Evolutionary conservation across 2,329 filamentous ascomycete genomes (phyloP), one percentile per base, ranked within the genome.

Genomic region (Diaporthe citriasiana): DNA sequence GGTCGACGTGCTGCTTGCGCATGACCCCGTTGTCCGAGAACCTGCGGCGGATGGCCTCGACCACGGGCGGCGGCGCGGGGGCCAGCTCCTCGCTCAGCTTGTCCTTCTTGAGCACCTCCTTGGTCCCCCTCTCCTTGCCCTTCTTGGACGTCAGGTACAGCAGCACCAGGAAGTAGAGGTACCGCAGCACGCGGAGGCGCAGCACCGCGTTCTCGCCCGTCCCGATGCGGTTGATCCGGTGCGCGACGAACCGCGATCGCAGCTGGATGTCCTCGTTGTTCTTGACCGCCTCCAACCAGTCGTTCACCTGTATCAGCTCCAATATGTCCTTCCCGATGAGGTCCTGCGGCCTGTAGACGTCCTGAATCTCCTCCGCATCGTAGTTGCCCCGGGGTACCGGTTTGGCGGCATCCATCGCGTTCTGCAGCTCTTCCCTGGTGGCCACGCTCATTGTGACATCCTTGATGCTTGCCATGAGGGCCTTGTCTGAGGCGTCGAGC

Each of bases 331-430:
- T 83, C 1, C 93, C 93, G 70, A 97, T 91, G 50, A 97, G 85
- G 10, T 85, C 85, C 40, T 91, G 87, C 22, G 91, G 86, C 5
- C 92, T 87, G 82, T 97, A 97, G 50, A 95, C 93, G 73, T 95
- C 92, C 75, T 92, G 88, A 30, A 94, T 89, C 56, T 90, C 90
- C 35, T 88, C 86, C 2, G 94, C 93, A 4, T 89, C 85, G 40
- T 91, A 84, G 79, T 96, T 94, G 75, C 92, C 89, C 63, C 87
- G 88, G 7, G 94, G 94, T 35, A 94, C 90, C 1, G 94, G 94
- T 81, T 95, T 95, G 70, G 90, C 88, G 25, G 88, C 88, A 78
- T 94, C 91, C 47, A 92, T 87, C 10, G 86, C 89, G 13, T 89
- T 89, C 77, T 93, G 91, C 8, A 94, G 86, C 76, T 93, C 86